Conservation (phyloP, 2,329 filamentous ascomycete species). For the Fusarium dimerum region DNA sequence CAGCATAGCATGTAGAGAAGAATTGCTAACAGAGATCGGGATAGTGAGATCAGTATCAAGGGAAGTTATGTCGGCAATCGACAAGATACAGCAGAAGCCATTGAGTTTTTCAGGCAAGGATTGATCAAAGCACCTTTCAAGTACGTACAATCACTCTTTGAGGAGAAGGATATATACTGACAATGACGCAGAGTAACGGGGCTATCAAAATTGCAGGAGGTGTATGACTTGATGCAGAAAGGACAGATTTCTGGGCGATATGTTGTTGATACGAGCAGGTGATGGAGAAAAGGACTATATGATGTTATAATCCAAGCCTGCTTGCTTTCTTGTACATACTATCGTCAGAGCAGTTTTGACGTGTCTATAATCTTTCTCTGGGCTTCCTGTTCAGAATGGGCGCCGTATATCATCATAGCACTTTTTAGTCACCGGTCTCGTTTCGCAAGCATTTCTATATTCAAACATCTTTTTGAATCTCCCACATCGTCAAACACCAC, state of each 20-base stretch:
- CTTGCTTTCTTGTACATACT: too few relatives aligned
- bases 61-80: slow-evolving; percentile 90
- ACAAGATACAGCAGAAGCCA: slow-evolving; percentile 78
- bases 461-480: too few relatives aligned
- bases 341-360: too few relatives aligned
- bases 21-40: neutral
- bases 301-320: too few relatives aligned
- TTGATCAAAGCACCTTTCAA: slow-evolving; percentile 84
- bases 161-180: neutral
- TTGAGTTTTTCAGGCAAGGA: slow-evolving; percentile 82
- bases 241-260: slow-evolving; percentile 71
- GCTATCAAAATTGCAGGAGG: slow-evolving; percentile 71
- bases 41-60: slow-evolving; percentile 81
- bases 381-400: too few relatives aligned
- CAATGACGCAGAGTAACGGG: slow-evolving; percentile 55
- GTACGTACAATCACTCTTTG: neutral
- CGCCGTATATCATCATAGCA: too few relatives aligned
- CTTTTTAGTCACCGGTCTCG: too few relatives aligned
- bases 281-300: slow-evolving; percentile 14
- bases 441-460: too few relatives aligned
- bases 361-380: too few relatives aligned
- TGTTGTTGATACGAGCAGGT: slow-evolving; percentile 70
- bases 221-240: slow-evolving; percentile 71
- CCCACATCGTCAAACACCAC: too few relatives aligned
- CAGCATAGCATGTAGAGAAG: fast-evolving